phyloP scores from a whole-genome alignment of 2,329 filamentous ascomycete species.

The Talaromyces atroroseus region DNA sequence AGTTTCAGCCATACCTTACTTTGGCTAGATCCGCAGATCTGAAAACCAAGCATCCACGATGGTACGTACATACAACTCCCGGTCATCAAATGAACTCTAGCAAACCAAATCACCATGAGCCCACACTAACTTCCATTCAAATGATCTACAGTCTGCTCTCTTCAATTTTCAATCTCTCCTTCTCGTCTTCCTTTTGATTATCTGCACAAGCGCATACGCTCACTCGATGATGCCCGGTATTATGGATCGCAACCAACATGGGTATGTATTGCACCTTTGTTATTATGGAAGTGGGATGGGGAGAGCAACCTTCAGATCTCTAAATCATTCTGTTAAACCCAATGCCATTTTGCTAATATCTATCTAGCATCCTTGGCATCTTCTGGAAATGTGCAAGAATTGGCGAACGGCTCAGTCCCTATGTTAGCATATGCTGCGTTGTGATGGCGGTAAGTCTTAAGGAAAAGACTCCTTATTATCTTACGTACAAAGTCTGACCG shows the following conservation, averaged over 20 bases:
- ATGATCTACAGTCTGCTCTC: conserved; percentile 67
- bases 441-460: conserved; percentile 73
- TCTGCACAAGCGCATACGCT: conserved; percentile 92
- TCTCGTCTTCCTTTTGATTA: conserved; percentile 86
- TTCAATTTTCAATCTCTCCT: conserved; percentile 99
- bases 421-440: conserved; percentile 89
- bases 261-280: conserved; percentile 51
- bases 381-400: conserved; percentile 96
- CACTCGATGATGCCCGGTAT: conserved; percentile 84
- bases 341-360: background rate
- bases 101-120: background rate
- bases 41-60: background rate
- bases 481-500: background rate
- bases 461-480: background rate
- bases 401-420: conserved; percentile 88
- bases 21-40: background rate
- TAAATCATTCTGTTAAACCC: too few relatives aligned
- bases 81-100: background rate
- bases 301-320: too few relatives aligned
- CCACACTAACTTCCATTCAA: background rate
- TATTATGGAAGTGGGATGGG: background rate
- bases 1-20: background rate
- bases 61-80: background rate
- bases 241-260: conserved; percentile 88
- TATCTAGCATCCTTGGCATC: conserved; percentile 64